Conservation (phyloP, 768 basidiomycete species). For the Termitomyces sp. region DNA sequence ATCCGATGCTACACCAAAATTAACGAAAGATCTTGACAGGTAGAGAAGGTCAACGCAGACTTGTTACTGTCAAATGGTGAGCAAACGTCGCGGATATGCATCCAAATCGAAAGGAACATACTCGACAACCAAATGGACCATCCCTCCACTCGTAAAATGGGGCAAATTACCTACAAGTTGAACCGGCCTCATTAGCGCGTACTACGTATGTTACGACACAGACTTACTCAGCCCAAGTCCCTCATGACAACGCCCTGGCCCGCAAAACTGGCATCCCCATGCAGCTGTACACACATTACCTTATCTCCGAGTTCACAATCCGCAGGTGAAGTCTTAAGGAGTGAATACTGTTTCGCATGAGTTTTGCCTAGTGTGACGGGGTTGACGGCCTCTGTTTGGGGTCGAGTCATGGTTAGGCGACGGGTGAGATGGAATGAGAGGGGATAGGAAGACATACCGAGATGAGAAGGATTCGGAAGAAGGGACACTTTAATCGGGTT, state of each 20-base stretch:
- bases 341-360: conserved; percentile 83
- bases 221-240: conserved; percentile 73
- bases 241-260: conserved; percentile 91
- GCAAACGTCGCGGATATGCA: background rate
- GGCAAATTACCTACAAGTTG: conserved; percentile 56
- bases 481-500: conserved; percentile 68
- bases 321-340: conserved; percentile 61
- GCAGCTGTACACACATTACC: conserved; percentile 87
- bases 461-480: conserved; percentile 26
- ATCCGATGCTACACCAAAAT: conserved; percentile 67
- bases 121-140: conserved; percentile 90
- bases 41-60: conserved; percentile 27
- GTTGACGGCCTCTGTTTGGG: conserved; percentile 72
- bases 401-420: background rate
- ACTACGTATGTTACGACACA: background rate
- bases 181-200: conserved; percentile 19
- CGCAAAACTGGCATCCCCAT: conserved; percentile 89
- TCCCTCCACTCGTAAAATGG: conserved; percentile 89
- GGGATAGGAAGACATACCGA: background rate
- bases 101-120: conserved; percentile 35
- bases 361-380: conserved; percentile 88
- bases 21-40: background rate
- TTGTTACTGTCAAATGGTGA: conserved; percentile 45
- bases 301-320: conserved; percentile 58
- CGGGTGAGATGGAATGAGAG: background rate